Evolutionary conservation across 371 early-diverging fungal genomes (phyloP).

Genomic region (Chytridium lagenaria): DNA sequence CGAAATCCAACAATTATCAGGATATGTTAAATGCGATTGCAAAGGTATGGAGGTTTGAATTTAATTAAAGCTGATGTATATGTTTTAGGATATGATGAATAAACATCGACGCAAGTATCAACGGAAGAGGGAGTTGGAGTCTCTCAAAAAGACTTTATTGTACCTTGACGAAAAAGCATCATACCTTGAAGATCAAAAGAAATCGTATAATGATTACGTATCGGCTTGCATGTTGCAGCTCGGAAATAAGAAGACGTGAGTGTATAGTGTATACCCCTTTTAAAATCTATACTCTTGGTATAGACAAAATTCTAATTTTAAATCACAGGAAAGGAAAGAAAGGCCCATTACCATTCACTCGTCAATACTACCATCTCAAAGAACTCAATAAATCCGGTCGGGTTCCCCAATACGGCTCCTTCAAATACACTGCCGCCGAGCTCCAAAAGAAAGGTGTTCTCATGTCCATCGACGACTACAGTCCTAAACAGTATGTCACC

Average conservation of each 20-base stretch:
- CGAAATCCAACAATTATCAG: conserved; percentile 73
- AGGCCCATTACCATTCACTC: conserved; percentile 84
- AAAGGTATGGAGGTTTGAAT: no score
- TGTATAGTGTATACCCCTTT: conserved; percentile 19
- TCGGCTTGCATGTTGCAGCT: conserved; percentile 86
- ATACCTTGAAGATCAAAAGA: conserved; percentile 84
- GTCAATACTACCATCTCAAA: conserved; percentile 91
- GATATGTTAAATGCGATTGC: conserved; percentile 91
- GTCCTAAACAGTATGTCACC: conserved; percentile 68
- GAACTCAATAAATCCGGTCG: conserved; percentile 82
- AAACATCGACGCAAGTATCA: conserved; percentile 86
- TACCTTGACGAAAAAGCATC: conserved; percentile 81
- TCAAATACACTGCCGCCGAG: conserved; percentile 94
- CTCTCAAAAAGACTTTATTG: conserved; percentile 76
- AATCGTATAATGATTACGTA: conserved; percentile 89
- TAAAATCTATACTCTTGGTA: conserved; percentile 27
- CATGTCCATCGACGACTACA: conserved; percentile 78
- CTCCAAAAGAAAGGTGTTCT: conserved; percentile 92
- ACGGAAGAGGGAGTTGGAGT: conserved; percentile 73
- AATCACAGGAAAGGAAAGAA: conserved; percentile 59
- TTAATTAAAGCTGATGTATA: no score
- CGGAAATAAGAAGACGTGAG: conserved; percentile 74
- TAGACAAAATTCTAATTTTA: conserved; percentile 35
- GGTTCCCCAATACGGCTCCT: conserved; percentile 96
- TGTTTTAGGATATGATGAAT: conserved; percentile 88